Base-by-base conservation (phyloP, 805 yeast species). In the Priceomyces castillae region DNA sequence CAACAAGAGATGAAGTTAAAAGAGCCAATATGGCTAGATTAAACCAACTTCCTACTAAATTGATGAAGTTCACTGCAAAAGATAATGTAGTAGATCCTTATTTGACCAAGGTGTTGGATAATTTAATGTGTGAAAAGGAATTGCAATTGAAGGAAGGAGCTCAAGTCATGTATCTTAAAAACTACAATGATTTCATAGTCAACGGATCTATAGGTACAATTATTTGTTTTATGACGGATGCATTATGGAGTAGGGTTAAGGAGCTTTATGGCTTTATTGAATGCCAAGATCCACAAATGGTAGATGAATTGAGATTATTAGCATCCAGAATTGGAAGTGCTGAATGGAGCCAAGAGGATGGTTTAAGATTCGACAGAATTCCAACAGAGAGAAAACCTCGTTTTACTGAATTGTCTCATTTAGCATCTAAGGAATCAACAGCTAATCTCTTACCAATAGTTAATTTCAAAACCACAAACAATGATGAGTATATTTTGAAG, bases 81-180 rank as follows among this genome's bases (percentile, higher is more conserved):
- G 76, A 71, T 47, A 62, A 57, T 19, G 62, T 61, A 2, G 44
- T 54, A 4, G 52, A 48, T 39, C 52, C 51, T 10, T 46, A 46
- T 16, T 52, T 52, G 35, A 45, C 59, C 15, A 59, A 65, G 26
- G 56, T 69, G 44, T 62, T 83, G 39, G 82, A 84, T 16, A 74
- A 76, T 37, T 69, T 88, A 31, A 82, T 90, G 85, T 95, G 94
- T 36, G 86, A 84, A 20, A 73, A 76, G 44, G 58, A 53, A 5
- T 57, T 94, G 12, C 73, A 69, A 2, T 66, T 94, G 50, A 92
- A 90, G 60, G 82, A 79, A 42, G 89, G 88, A 30, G 95, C 97
- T 0, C 99, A 94, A 62, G 97, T 94, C 1, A 90, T 94, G 97
- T 81, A 88, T 74, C 66, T 94, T 51, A 88, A 86, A 54, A 94